These are phyloP conservation scores for Ceratobasidium sp. DNA, from an alignment of 1,284 basidiomycete species.

Conservation along the genomic window DNA sequence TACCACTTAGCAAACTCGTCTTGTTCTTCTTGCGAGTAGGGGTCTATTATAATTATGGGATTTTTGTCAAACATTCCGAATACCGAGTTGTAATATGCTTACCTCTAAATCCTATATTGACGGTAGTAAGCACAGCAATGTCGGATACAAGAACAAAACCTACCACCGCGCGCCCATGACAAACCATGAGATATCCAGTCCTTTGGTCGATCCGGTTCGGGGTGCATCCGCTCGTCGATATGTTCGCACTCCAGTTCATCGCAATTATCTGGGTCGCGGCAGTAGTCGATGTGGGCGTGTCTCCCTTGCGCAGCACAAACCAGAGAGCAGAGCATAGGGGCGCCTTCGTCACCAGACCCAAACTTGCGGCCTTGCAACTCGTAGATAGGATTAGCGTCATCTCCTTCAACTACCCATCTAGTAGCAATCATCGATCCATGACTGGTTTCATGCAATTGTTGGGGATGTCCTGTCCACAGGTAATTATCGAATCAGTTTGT, in stretches of 20 bases:
- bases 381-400: conserved; percentile 54
- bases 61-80: neutral
- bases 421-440: conserved; percentile 69
- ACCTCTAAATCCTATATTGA: conserved; percentile 39
- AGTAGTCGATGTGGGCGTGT: conserved; percentile 65
- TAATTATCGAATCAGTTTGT: neutral
- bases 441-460: conserved; percentile 66
- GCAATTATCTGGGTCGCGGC: conserved; percentile 53
- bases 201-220: conserved; percentile 57
- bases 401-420: conserved; percentile 62
- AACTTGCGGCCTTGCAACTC: conserved; percentile 65
- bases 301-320: conserved; percentile 61
- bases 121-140: neutral
- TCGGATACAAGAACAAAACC: neutral
- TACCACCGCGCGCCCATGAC: conserved; percentile 58
- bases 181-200: conserved; percentile 63
- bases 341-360: conserved; percentile 63
- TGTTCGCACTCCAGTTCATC: conserved; percentile 58
- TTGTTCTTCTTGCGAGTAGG: conserved; percentile 64
- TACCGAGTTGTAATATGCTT: too few species aligned
- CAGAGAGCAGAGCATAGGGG: conserved; percentile 68
- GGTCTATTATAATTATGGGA: conserved; percentile 52
- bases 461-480: conserved; percentile 58
- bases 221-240: conserved; percentile 54
- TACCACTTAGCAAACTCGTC: conserved; percentile 63